Evolutionary conservation across 345 rosid genomes (phyloP).

Genomic region (Sonneratia alba): DNA sequence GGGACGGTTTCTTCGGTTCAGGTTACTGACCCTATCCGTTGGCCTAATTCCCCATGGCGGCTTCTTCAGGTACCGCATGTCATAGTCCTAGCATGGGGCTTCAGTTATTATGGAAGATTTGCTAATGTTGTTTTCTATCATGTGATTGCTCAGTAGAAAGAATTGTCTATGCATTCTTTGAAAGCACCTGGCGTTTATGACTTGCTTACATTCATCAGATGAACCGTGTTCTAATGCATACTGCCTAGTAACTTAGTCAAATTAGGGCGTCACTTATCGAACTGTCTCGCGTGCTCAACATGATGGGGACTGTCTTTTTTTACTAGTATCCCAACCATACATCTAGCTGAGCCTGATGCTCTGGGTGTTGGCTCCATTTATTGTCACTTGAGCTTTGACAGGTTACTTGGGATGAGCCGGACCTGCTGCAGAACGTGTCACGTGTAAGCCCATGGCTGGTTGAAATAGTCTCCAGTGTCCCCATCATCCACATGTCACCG

Average conservation of each 20-base stretch:
- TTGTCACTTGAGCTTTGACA: conserved; percentile 11
- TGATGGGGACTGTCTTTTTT: too few species aligned
- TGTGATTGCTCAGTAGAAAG: background rate
- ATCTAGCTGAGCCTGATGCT: background rate
- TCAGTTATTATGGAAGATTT: too few species aligned
- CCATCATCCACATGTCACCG: conserved; percentile 56
- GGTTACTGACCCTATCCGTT: conserved; percentile 68
- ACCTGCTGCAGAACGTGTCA: conserved; percentile 79
- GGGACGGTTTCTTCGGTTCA: conserved; percentile 82
- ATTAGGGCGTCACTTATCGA: too few species aligned
- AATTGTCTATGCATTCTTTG: background rate
- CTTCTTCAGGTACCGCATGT: conserved; percentile 64
- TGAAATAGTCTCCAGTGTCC: conserved; percentile 77
- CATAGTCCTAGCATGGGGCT: too few species aligned
- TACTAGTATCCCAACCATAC: background rate
- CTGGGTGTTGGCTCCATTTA: background rate
- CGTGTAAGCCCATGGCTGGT: conserved; percentile 91
- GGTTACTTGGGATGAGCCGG: conserved; percentile 99
- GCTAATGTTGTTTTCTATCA: too few species aligned
- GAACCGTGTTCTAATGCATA: background rate
- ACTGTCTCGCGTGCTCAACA: too few species aligned
- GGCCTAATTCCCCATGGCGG: conserved; percentile 94
- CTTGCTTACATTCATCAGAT: background rate
- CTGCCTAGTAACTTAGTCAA: background rate
- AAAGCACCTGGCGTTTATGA: too few species aligned